Percentiles rank a stretch among this genome's conserved stretches.
phyloP scores from a whole-genome alignment of 129 eudicot genomes.

The Flaveria bidentis region DNA sequence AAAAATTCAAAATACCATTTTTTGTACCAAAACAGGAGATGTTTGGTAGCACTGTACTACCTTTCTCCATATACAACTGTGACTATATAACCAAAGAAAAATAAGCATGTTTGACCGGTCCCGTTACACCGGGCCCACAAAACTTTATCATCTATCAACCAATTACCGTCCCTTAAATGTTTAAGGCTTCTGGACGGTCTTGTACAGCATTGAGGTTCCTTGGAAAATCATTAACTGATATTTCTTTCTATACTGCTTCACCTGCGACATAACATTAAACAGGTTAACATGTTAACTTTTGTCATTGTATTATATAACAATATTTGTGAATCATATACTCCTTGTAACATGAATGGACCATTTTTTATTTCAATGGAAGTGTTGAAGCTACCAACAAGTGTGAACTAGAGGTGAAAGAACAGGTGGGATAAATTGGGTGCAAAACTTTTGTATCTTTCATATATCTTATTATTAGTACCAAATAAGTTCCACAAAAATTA shows the following conservation, averaged over 20 bases:
- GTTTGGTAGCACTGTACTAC: constrained; percentile 10
- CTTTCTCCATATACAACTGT: constrained; percentile 8
- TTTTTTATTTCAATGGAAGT: neutral
- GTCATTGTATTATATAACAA: neutral
- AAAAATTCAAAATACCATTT: neutral
- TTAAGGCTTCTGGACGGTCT: constrained; percentile 44
- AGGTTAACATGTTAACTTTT: neutral
- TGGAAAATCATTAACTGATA: constrained; percentile 70
- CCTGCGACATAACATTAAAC: constrained; percentile 39
- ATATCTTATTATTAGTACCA: neutral
- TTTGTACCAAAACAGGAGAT: constrained; percentile 21
- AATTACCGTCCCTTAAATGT: constrained; percentile 1
- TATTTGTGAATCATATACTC: neutral
- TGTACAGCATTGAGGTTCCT: constrained; percentile 78
- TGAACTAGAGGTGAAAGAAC: neutral
- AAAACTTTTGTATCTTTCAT: neutral
- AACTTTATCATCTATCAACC: constrained; percentile 7
- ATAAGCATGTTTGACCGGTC: neutral
- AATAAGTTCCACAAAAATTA: neutral
- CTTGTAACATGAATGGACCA: neutral
- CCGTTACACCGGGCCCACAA: neutral
- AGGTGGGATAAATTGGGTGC: neutral
- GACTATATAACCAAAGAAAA: neutral
- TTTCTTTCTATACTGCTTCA: constrained; percentile 43
- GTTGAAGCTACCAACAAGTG: neutral